Percentiles rank a stretch among this genome's conserved stretches.
phyloP scores from a whole-genome alignment of 257 asterid genomes.

The Lavandula angustifolia region DNA sequence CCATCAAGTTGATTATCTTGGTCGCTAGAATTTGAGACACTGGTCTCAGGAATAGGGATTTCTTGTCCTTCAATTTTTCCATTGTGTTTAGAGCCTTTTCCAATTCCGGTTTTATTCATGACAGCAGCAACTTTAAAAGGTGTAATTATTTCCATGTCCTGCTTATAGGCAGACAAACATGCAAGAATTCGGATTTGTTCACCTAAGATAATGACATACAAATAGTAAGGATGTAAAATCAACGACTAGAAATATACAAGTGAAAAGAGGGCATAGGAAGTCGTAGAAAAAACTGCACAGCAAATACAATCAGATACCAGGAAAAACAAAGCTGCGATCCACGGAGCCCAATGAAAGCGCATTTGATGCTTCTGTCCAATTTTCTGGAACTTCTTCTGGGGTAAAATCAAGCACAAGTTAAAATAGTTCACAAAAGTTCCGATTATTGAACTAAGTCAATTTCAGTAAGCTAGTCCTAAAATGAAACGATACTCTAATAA shows the following conservation, averaged over 20 bases:
- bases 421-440: slow-evolving; percentile 25
- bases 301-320: slow-evolving; percentile 58
- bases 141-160: slow-evolving; percentile 88
- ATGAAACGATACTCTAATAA: not conserved
- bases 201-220: slow-evolving; percentile 48
- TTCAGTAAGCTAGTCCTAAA: slow-evolving; percentile 7
- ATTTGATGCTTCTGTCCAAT: slow-evolving; percentile 85
- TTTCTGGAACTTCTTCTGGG: slow-evolving; percentile 79
- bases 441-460: slow-evolving; percentile 15
- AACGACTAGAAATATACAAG: slow-evolving; percentile 15
- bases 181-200: slow-evolving; percentile 84
- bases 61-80: slow-evolving; percentile 47
- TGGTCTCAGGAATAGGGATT: slow-evolving; percentile 37
- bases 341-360: slow-evolving; percentile 61
- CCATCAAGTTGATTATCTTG: slow-evolving; percentile 42
- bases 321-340: slow-evolving; percentile 90
- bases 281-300: not conserved
- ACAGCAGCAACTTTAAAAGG: slow-evolving; percentile 96
- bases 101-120: slow-evolving; percentile 77
- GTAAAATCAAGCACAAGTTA: slow-evolving; percentile 29
- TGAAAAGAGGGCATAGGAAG: slow-evolving; percentile 1
- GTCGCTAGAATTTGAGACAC: slow-evolving; percentile 36
- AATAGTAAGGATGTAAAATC: slow-evolving; percentile 30
- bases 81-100: slow-evolving; percentile 52
- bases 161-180: slow-evolving; percentile 86